Evolutionary conservation across 1,284 basidiomycete species (phyloP).

Genomic region (Vanrija sp.): DNA sequence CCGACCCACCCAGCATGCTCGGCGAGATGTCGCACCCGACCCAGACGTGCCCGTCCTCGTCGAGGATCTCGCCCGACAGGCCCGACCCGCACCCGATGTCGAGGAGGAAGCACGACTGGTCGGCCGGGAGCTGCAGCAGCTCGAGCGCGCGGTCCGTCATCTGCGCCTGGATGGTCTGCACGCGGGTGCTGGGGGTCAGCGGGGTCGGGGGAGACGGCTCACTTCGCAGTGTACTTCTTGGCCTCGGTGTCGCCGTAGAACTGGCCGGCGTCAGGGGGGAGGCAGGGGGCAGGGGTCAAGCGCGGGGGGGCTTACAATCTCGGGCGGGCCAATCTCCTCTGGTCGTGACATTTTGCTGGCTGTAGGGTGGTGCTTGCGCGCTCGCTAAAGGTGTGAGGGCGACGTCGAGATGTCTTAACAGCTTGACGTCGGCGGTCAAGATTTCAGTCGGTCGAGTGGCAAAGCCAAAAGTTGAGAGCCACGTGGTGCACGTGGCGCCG

Average conservation of each 20-base stretch:
- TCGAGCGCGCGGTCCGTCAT: slow-evolving; percentile 97
- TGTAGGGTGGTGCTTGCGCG: not conserved
- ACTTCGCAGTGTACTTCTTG: slow-evolving; percentile 96
- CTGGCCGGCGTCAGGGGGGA: slow-evolving; percentile 50
- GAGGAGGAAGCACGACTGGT: slow-evolving; percentile 72
- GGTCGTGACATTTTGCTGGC: slow-evolving; percentile 75
- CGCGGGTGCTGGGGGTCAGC: slow-evolving; percentile 57
- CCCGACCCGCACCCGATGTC: slow-evolving; percentile 99
- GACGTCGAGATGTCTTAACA: not conserved
- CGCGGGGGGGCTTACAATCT: slow-evolving; percentile 67
- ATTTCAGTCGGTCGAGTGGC: too few relatives aligned
- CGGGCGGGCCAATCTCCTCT: slow-evolving; percentile 91
- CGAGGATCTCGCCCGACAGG: slow-evolving; percentile 92
- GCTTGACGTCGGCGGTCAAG: too few relatives aligned
- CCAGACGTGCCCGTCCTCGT: slow-evolving; percentile 88
- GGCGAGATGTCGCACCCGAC: slow-evolving; percentile 92
- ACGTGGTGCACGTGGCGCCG: too few relatives aligned
- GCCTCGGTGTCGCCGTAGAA: slow-evolving; percentile 97
- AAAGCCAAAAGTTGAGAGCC: too few relatives aligned
- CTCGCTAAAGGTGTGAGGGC: not conserved
- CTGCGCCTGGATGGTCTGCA: slow-evolving; percentile 93
- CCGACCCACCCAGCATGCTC: slow-evolving; percentile 83
- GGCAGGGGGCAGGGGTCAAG: too few relatives aligned
- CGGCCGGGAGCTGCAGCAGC: slow-evolving; percentile 74
- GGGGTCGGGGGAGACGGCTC: slow-evolving; percentile 28